phyloP scores from a whole-genome alignment of 352 stramenopile species.

The Phytophthora meadii region DNA sequence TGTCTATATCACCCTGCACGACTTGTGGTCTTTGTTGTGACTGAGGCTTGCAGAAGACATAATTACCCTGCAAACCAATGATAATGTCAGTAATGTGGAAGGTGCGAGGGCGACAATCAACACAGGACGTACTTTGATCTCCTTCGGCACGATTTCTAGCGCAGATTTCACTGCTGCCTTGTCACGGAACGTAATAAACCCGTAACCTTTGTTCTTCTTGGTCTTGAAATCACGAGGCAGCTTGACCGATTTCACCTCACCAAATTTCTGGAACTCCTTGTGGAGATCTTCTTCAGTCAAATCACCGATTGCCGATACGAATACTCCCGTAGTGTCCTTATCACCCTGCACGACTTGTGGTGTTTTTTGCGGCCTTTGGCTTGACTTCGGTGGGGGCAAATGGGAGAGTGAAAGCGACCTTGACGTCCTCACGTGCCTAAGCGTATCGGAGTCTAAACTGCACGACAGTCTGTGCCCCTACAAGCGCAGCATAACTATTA shows the following conservation, averaged over 20 bases:
- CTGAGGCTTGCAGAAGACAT: too few species aligned
- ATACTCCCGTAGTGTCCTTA: conserved; percentile 53
- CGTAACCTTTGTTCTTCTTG: conserved; percentile 74
- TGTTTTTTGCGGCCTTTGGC: conserved; percentile 1
- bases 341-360: neutral
- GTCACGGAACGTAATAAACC: conserved; percentile 71
- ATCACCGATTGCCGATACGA: conserved; percentile 65
- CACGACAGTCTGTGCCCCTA: conserved; percentile 12
- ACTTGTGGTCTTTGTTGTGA: neutral
- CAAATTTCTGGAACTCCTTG: conserved; percentile 68
- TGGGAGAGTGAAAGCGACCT: too few species aligned
- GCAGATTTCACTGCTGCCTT: conserved; percentile 48
- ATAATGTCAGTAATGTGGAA: neutral
- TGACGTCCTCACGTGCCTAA: too few species aligned
- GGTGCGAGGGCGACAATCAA: neutral
- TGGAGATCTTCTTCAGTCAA: conserved; percentile 59
- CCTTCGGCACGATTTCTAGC: conserved; percentile 67
- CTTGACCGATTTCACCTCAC: conserved; percentile 58
- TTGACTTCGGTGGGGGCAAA: neutral
- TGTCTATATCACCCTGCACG: conserved; percentile 7
- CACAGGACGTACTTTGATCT: conserved; percentile 65
- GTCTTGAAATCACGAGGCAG: conserved; percentile 61
- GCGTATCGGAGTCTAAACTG: conserved; percentile 37
- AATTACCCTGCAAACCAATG: neutral
- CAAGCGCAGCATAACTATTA: neutral